A percentile compares a stretch with the other conserved stretches of the same genome.
These are phyloP conservation scores for Scheffersomyces segobiensis DNA, from an alignment of 1,139 yeast species.

Conservation along the genomic window DNA sequence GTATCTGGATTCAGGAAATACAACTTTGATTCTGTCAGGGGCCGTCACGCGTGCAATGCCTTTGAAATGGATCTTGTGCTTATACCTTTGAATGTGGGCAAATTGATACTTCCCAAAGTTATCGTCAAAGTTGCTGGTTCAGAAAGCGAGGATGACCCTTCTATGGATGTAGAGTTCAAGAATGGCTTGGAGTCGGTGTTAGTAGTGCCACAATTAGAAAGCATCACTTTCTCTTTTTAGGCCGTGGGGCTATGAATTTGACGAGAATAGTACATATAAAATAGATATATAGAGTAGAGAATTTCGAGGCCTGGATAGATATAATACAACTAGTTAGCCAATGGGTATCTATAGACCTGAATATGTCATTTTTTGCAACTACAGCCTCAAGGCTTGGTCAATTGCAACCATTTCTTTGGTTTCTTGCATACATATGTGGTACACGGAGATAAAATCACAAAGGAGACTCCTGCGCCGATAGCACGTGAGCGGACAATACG, in stretches of 20 bases:
- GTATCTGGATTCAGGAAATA: constrained; percentile 64
- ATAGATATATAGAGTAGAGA: neutral
- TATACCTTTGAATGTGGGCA: constrained; percentile 78
- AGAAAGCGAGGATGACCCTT: constrained; percentile 28
- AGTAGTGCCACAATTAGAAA: constrained; percentile 71
- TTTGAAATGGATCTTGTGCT: constrained; percentile 44
- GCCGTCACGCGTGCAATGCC: constrained; percentile 8
- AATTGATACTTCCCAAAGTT: constrained; percentile 64
- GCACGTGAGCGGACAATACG: neutral
- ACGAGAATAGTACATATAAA: neutral
- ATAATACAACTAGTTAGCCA: neutral
- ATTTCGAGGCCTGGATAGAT: neutral
- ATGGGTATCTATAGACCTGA: neutral
- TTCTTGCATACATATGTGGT: neutral
- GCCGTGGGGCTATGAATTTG: neutral
- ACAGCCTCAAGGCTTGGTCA: neutral
- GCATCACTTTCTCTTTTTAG: constrained; percentile 60
- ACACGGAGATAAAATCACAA: neutral
- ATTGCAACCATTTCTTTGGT: neutral
- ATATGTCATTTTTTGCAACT: neutral
- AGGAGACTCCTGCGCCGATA: neutral
- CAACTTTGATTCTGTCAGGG: constrained; percentile 35
- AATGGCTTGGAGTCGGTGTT: constrained; percentile 70
- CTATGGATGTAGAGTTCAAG: constrained; percentile 62
- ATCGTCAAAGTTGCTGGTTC: constrained; percentile 34